Base-by-base conservation (phyloP, 148 eudicot species). In the Nyssa sinensis region DNA sequence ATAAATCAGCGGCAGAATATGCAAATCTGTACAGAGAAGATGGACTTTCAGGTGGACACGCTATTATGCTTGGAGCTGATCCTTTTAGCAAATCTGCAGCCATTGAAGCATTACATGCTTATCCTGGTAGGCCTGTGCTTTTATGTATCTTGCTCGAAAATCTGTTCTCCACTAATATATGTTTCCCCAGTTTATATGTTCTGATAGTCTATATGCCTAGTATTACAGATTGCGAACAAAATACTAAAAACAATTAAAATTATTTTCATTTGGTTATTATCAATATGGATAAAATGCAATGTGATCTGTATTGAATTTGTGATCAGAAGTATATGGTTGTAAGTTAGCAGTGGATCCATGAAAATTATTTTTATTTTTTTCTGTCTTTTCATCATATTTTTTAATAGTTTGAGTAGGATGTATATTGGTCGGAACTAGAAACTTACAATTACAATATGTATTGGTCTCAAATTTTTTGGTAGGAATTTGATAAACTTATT, bases 61-160 rank as follows among this genome's bases (percentile, higher is more conserved):
- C 82, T 67, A 88, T 93, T 64, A 93, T 93, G 98, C 87, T 93
- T 72, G 96, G 97, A 72, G 94, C 91, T 78, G 93, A 93, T 79
- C 86, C 90, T 67, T 84, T 88, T 71, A 93, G 98, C 80, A 82
- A 77, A 72, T 79, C 84, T 62, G 89, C 97, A 55, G 86, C 96
- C 28, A 74, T 86, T 35, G 87, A 88, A 67, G 96, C 98, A 11
- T 80, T 93, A 71, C 88, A 66, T 63, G 91, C 93, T 71, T 91
- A 89, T 84, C 96, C 94, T 53, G 98, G 96, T 93, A 78, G 55
- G 73, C 16, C 75, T 47, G 21, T 35, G n/a, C 49, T 29, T 49
- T 66, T 25, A 29, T 32, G 57, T 8, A 30, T 11, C 19, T 55
- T 21, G 24, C 59, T 55, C 23, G 24, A 23, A 19, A 44, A 55